phyloP scores from a whole-genome alignment of 768 basidiomycete genomes.

The Tylopilus balloui region DNA sequence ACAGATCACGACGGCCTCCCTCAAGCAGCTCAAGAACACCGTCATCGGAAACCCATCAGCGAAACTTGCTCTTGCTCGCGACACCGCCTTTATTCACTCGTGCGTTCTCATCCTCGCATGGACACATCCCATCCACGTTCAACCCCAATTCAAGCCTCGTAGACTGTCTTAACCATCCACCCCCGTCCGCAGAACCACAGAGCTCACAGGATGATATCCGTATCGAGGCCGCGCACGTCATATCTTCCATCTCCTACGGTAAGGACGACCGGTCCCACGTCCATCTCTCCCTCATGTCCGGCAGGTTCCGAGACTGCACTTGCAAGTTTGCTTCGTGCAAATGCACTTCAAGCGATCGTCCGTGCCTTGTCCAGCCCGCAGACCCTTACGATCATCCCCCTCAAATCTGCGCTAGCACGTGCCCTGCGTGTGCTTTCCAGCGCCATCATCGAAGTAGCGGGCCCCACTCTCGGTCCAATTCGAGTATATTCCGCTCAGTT shows the following conservation, averaged over 20 bases:
- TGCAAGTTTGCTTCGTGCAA: constrained; percentile 48
- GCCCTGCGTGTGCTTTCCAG: constrained; percentile 56
- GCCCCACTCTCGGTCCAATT: constrained; percentile 67
- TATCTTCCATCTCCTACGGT: constrained; percentile 74
- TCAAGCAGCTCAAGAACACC: constrained; percentile 69
- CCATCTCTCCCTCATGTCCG: not conserved
- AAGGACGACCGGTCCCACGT: not conserved
- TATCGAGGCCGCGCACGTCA: constrained; percentile 69
- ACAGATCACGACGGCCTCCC: constrained; percentile 28
- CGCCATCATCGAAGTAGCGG: constrained; percentile 62
- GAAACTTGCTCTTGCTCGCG: constrained; percentile 54
- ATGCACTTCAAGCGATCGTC: constrained; percentile 58
- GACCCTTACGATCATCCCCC: constrained; percentile 30
- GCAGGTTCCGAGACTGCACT: constrained; percentile 62
- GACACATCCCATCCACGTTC: not conserved
- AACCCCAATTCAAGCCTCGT: constrained; percentile 47
- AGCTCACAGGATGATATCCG: constrained; percentile 49
- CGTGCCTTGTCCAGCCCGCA: constrained; percentile 50
- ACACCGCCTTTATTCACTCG: constrained; percentile 53
- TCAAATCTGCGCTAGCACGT: constrained; percentile 58
- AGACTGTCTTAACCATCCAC: constrained; percentile 48
- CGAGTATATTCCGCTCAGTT: constrained; percentile 32
- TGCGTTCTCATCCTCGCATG: constrained; percentile 28
- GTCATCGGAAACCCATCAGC: constrained; percentile 79
- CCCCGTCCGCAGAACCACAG: constrained; percentile 30